These are phyloP conservation scores for Aspergillus amoenus DNA, from an alignment of 2,329 filamentous ascomycete species.

Conservation along the genomic window DNA sequence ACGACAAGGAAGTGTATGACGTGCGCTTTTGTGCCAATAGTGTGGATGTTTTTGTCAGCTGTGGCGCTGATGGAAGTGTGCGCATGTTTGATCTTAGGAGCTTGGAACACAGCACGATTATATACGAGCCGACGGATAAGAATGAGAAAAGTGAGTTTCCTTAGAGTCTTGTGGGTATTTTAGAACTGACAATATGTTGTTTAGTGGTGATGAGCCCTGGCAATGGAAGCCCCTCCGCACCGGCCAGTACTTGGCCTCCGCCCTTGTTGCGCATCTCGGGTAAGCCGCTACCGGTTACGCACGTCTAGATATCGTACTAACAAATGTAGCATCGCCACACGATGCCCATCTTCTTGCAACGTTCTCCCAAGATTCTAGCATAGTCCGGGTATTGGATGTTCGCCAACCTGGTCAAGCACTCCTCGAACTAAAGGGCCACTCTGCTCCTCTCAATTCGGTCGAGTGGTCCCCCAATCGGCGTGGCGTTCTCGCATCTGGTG, in stretches of 20 bases:
- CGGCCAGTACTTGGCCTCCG: conserved; percentile 65
- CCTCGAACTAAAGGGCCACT: conserved; percentile 87
- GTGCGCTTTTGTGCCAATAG: conserved; percentile 97
- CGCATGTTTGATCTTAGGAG: conserved; percentile 98
- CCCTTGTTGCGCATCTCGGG: conserved; percentile 45
- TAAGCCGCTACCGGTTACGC: conserved; percentile 18
- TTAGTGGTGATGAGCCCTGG: conserved; percentile 47
- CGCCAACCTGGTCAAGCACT: conserved; percentile 94
- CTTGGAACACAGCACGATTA: conserved; percentile 96
- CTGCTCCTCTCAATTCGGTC: conserved; percentile 81
- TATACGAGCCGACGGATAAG: conserved; percentile 95
- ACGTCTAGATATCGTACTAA: conserved; percentile 8
- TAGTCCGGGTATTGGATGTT: conserved; percentile 93
- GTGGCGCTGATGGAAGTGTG: conserved; percentile 94
- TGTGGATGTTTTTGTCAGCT: conserved; percentile 98
- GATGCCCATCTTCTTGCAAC: conserved; percentile 96
- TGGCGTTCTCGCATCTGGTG: conserved; percentile 87
- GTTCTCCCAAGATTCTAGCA: conserved; percentile 87
- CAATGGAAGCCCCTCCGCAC: conserved; percentile 69
- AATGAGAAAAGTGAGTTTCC: conserved; percentile 60
- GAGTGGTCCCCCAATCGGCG: conserved; percentile 91
- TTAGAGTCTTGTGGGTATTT: background rate
- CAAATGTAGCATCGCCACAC: conserved; percentile 73
- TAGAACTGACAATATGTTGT: background rate
- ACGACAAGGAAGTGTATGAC: conserved; percentile 98